Evolutionary conservation across 139 green algal species (phyloP).

Genomic region (Haematococcus sp.): DNA sequence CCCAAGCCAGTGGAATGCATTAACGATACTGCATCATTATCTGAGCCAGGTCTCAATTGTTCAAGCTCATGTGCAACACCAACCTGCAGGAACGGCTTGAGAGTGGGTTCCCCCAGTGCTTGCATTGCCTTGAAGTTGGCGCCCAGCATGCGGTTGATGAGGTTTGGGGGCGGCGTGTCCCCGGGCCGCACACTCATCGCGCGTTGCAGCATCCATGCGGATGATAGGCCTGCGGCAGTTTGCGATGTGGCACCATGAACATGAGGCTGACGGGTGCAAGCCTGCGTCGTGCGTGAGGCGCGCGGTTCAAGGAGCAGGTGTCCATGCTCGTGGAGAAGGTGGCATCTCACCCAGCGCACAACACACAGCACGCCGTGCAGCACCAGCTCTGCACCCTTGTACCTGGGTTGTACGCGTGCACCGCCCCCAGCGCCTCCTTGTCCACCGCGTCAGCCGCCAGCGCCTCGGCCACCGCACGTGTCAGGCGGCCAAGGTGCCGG

Average conservation of each 20-base stretch:
- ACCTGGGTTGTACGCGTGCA: constrained; percentile 75
- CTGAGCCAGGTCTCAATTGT: too few species aligned
- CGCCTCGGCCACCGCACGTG: constrained; percentile 50
- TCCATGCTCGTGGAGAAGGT: too few species aligned
- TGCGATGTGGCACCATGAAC: too few species aligned
- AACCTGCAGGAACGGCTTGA: constrained; percentile 90
- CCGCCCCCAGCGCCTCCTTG: constrained; percentile 42
- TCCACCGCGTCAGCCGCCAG: constrained; percentile 38
- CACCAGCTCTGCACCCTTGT: neutral
- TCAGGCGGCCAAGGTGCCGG: constrained; percentile 69
- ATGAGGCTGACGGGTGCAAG: too few species aligned
- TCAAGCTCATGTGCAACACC: constrained; percentile 8
- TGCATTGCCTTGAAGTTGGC: constrained; percentile 85
- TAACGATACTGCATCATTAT: too few species aligned
- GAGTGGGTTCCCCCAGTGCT: constrained; percentile 60
- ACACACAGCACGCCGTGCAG: neutral
- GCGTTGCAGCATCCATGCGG: constrained; percentile 83
- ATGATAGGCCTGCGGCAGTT: neutral
- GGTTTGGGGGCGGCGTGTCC: constrained; percentile 29
- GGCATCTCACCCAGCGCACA: neutral
- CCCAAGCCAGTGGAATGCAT: too few species aligned
- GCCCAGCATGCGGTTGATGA: constrained; percentile 79
- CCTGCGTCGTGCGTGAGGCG: too few species aligned
- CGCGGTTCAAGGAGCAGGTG: too few species aligned
- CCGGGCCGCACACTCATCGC: constrained; percentile 75